Base-by-base conservation (phyloP, 768 basidiomycete species). In the Tylopilus subfusipes region DNA sequence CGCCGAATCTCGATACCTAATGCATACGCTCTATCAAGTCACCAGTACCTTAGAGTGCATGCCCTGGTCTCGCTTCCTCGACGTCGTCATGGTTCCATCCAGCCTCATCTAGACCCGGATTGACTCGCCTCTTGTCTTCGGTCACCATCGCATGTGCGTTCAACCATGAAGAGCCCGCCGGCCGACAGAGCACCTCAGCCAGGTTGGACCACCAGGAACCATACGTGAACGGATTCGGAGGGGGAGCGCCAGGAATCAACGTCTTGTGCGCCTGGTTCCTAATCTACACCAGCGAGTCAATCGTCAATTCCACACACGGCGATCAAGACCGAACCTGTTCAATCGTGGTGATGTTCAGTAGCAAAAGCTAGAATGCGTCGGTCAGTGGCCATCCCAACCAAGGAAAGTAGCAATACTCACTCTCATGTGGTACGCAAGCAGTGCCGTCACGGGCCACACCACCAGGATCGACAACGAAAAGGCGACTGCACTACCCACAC, bases 271-370 rank as follows among this genome's bases (percentile, higher is more conserved):
- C 90, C 70, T 88, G 85, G 59, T 88, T 90, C 54, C 94, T 84
- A 61, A 96, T 93, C 88, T 93, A 65, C 54, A 9, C 18, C 45
- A 49, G 50, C 42, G 40, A 48, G 50, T 60, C 45, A 60, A 42
- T 43, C 39, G 42, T 42, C 16, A 27, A 25, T 44, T 52, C 43
- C 42, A 53, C 27, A 52, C 44, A 39, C 34, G 53, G 42, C 19
- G 39, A 60, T 64, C 59, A 50, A 50, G 44, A 52, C 49, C 83
- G 70, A 68, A 89, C 88, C 81, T 93, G 92, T 74, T 98, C 95
- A 57, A 98, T 93, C n/a, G 94, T 98, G 10, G 95, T 97, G 33
- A 93, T 79, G 69, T 96, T 95, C 58, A 93, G 75, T 30, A 93
- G 68, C 50, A 96, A 72, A 45, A 98, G 78, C 87, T 91, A 68